Evolutionary conservation across 306 rosid genomes (phyloP).

Genomic region (Geum urbanum): DNA sequence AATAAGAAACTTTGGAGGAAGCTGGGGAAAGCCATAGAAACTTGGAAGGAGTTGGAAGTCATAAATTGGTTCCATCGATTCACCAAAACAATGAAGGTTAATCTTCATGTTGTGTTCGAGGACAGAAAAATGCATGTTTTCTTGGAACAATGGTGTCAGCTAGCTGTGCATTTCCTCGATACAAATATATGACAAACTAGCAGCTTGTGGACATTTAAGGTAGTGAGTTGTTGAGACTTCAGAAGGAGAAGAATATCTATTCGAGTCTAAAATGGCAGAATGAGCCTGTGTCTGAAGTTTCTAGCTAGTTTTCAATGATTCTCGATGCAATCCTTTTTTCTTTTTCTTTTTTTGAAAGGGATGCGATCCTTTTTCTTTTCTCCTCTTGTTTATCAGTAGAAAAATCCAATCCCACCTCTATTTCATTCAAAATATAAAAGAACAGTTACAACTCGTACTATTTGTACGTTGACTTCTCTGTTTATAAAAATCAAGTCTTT

Average conservation of each 20-base stretch:
- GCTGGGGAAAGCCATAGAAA: background rate
- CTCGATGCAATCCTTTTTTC: background rate
- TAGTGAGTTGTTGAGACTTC: background rate
- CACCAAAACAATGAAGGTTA: slow-evolving; percentile 2
- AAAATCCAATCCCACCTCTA: background rate
- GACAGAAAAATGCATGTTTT: slow-evolving; percentile 15
- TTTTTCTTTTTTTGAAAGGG: background rate
- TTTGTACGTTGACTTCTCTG: background rate
- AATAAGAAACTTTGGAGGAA: background rate
- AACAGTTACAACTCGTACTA: background rate
- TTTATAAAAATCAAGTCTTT: background rate
- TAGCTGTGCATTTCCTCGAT: background rate
- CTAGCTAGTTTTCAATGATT: background rate
- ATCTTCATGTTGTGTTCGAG: background rate
- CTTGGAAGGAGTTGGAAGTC: slow-evolving; percentile 9
- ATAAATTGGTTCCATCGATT: slow-evolving; percentile 5
- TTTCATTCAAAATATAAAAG: background rate
- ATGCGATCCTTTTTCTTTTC: background rate
- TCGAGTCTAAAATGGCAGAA: slow-evolving; percentile 3
- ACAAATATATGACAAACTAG: background rate
- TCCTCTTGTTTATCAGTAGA: background rate
- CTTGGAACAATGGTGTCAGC: background rate
- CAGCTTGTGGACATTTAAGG: too few relatives aligned
- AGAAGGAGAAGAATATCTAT: background rate
- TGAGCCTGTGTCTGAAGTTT: background rate